phyloP scores from a whole-genome alignment of 352 stramenopile species.

The Pythium utonaiense region DNA sequence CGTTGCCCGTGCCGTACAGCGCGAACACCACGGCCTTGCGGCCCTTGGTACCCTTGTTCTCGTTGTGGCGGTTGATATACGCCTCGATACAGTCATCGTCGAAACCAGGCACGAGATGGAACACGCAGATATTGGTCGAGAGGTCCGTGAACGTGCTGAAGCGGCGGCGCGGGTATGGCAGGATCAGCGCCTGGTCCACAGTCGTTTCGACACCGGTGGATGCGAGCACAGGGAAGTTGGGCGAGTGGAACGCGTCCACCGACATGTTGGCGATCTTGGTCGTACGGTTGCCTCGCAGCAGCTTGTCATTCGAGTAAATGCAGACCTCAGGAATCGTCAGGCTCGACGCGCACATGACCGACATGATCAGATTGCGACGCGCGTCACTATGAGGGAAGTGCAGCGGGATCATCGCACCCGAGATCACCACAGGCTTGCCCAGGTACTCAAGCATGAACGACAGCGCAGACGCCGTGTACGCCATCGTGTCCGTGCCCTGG shows the following conservation, averaged over 20 bases:
- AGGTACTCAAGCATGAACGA: conserved; percentile 98
- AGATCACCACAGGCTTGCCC: conserved; percentile 95
- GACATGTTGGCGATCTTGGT: conserved; percentile 95
- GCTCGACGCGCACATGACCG: conserved; percentile 77
- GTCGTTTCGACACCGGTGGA: conserved; percentile 92
- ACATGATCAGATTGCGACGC: conserved; percentile 95
- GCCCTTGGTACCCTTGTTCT: conserved; percentile 25
- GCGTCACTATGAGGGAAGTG: conserved; percentile 96
- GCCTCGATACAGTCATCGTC: conserved; percentile 83
- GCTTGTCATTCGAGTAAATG: conserved; percentile 95
- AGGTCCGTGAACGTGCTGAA: conserved; percentile 90
- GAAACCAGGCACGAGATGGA: conserved; percentile 88
- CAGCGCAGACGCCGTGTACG: conserved; percentile 93
- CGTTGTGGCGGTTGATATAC: conserved; percentile 69
- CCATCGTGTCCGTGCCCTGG: conserved; percentile 98
- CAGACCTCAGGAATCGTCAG: conserved; percentile 87
- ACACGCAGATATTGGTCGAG: conserved; percentile 90
- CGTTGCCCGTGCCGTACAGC: conserved; percentile 96
- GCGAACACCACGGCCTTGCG: conserved; percentile 89
- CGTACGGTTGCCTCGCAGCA: conserved; percentile 93
- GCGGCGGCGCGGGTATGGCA: conserved; percentile 83
- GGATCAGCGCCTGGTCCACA: conserved; percentile 87
- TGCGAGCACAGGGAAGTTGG: conserved; percentile 93
- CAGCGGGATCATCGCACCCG: conserved; percentile 94
- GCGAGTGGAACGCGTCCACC: conserved; percentile 95